Conservation (phyloP, 306 rosid species). For the Citrullus mucosospermus region DNA sequence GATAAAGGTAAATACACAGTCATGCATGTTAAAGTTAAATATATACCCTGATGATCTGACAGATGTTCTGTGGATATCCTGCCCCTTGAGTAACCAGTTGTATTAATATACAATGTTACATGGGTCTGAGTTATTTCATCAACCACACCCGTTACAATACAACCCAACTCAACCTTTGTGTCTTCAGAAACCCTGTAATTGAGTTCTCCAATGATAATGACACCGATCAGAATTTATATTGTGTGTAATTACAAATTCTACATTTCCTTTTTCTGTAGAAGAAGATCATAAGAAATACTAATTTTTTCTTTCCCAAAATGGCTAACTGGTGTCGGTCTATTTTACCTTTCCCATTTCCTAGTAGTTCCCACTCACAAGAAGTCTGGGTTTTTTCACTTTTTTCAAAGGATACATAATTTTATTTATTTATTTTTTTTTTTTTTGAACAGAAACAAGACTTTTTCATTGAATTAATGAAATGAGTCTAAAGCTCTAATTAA, state of each 20-base stretch:
- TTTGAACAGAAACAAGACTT: too few species aligned
- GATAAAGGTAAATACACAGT: neutral
- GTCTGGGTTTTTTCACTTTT: too few species aligned
- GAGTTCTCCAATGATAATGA: slow-evolving; percentile 6
- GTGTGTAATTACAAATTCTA: neutral
- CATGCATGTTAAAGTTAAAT: neutral
- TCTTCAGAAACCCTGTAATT: slow-evolving; percentile 71
- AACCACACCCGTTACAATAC: slow-evolving; percentile 73
- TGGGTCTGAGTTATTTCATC: slow-evolving; percentile 47
- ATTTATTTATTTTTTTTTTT: too few species aligned
- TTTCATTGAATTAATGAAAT: too few species aligned
- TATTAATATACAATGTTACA: slow-evolving; percentile 49
- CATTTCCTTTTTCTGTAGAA: neutral
- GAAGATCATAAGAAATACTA: neutral
- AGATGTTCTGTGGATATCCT: slow-evolving; percentile 65
- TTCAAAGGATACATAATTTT: too few species aligned
- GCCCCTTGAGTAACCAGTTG: slow-evolving; percentile 54
- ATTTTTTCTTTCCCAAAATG: neutral
- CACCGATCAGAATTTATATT: neutral
- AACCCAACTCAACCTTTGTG: slow-evolving; percentile 48
- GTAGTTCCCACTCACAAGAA: neutral
- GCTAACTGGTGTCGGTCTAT: neutral
- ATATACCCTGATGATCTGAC: slow-evolving; percentile 83
- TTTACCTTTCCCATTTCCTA: neutral
- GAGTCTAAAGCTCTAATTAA: too few species aligned